Evolutionary conservation across 2,329 filamentous ascomycete genomes (phyloP), one percentile per base, ranked within the genome.

Genomic region (Blumeria hordei): DNA sequence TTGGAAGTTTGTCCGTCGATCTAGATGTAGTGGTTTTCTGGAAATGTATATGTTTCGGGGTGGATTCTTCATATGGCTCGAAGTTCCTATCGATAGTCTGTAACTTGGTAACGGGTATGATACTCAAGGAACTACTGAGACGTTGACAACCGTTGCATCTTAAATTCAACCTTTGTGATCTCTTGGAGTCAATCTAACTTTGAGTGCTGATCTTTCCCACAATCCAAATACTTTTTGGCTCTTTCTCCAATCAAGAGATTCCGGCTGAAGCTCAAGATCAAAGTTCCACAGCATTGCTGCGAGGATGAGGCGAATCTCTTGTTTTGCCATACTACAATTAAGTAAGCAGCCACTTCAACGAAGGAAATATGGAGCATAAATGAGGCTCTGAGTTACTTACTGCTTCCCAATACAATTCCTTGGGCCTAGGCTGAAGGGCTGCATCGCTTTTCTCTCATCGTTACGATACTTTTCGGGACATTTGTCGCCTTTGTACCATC

Each of bases 401-500:
- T 57, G 56, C 34, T 55, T 59, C n/a, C 58, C 60, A 32, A 62
- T 51, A 53, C 56, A 60, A 37, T 59, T 60, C 41, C 59, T 55
- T 10, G 56, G 56, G 3, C 57, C 60, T 7, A 57, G 2, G 18
- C 37, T 51, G 32, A 59, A 61, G 3, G 60, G 58, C 9, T 59
- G 54, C 34, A 58, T 18, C 6, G 55, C 59, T 18, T 53, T 43
- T n/a, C 52, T 55, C 45, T 57, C 57, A 36, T 61, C 59, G 43
- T 43, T 44, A 9, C 39, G 52, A 51, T 54, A 59, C 9, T 50
- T 47, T 37, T 54, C 50, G 14, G 44, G 44, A 21, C 44, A 28
- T n/a, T 21, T 33, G 7, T 39, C 47, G 7, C 50, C 34, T 54
- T 65, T 60, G 1, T 53, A 69, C 67, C 68, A 71, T 0, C 69